A percentile compares a stretch with the other conserved stretches of the same genome.
These are phyloP conservation scores for Beauveria scarabaeidicola DNA, from an alignment of 2,329 filamentous ascomycete species.

Conservation along the genomic window DNA sequence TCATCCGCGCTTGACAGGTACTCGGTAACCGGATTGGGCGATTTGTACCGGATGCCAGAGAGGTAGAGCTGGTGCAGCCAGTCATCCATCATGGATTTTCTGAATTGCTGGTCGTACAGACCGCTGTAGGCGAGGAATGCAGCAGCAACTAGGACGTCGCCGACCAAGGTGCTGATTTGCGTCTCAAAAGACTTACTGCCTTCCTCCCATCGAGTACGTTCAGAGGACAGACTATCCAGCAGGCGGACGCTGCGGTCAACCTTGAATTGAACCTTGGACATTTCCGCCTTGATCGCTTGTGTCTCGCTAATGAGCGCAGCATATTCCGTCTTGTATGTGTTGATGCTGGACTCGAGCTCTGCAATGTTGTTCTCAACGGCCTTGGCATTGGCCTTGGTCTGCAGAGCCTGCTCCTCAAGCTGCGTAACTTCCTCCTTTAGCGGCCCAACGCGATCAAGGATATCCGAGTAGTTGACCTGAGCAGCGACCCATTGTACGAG, in stretches of 20 bases:
- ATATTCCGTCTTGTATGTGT: conserved; percentile 92
- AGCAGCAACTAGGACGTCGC: conserved; percentile 91
- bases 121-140: conserved; percentile 96
- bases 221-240: conserved; percentile 89
- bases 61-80: conserved; percentile 90
- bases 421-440: conserved; percentile 80
- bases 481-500: conserved; percentile 95
- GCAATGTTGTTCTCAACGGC: conserved; percentile 83
- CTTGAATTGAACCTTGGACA: conserved; percentile 95
- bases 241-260: conserved; percentile 92
- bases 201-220: conserved; percentile 89
- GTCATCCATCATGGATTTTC: conserved; percentile 95
- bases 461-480: conserved; percentile 96
- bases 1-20: conserved; percentile 96
- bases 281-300: conserved; percentile 93
- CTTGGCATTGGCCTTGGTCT: conserved; percentile 89
- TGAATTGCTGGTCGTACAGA: conserved; percentile 95
- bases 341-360: conserved; percentile 81
- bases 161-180: conserved; percentile 92
- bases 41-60: conserved; percentile 90
- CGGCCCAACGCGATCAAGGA: conserved; percentile 87
- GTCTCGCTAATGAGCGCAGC: conserved; percentile 93
- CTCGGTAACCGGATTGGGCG: conserved; percentile 88
- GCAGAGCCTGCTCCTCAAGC: conserved; percentile 78
- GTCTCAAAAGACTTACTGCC: conserved; percentile 97